Evolutionary conservation across 169 alveolate species (phyloP).

Genomic region (Sarcocystis neurona): DNA sequence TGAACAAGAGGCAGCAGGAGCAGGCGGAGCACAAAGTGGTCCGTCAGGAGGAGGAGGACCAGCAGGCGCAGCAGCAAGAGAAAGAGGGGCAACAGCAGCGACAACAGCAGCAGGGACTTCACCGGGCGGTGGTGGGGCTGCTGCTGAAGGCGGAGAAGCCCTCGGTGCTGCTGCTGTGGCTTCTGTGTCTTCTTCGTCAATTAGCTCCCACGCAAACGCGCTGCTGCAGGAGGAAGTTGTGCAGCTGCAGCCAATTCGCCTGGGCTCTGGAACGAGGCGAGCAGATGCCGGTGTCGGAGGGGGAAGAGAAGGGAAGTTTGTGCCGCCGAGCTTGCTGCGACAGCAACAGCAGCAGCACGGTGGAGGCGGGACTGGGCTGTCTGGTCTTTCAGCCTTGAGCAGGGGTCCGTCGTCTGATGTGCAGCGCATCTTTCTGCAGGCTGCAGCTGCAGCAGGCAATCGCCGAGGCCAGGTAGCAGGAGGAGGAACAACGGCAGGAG

Average conservation of each 20-base stretch:
- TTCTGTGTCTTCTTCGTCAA: slow-evolving; percentile 6
- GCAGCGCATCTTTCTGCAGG: slow-evolving; percentile 8
- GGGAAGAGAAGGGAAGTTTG: slow-evolving; percentile 6
- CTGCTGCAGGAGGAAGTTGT: slow-evolving; percentile 16
- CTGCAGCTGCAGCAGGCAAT: slow-evolving; percentile 17
- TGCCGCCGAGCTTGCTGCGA: not conserved
- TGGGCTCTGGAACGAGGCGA: not conserved
- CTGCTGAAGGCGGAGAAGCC: not conserved
- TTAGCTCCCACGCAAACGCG: not conserved
- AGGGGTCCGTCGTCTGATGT: not conserved
- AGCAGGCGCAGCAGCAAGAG: not conserved
- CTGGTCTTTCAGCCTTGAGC: not conserved
- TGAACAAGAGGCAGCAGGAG: not conserved
- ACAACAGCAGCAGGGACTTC: not conserved
- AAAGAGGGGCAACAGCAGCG: not conserved
- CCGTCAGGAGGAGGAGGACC: not conserved
- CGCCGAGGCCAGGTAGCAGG: too few species aligned
- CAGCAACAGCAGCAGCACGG: not conserved
- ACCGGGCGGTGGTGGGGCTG: too few species aligned
- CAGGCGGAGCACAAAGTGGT: too few species aligned
- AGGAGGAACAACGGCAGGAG: not conserved
- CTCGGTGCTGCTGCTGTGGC: too few species aligned
- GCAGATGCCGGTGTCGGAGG: slow-evolving; percentile 25
- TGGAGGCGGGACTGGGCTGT: not conserved
- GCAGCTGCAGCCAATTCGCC: slow-evolving; percentile 36